Conservation (phyloP, 108 stramenopile genomes). For the Skeletonema costatum region DNA sequence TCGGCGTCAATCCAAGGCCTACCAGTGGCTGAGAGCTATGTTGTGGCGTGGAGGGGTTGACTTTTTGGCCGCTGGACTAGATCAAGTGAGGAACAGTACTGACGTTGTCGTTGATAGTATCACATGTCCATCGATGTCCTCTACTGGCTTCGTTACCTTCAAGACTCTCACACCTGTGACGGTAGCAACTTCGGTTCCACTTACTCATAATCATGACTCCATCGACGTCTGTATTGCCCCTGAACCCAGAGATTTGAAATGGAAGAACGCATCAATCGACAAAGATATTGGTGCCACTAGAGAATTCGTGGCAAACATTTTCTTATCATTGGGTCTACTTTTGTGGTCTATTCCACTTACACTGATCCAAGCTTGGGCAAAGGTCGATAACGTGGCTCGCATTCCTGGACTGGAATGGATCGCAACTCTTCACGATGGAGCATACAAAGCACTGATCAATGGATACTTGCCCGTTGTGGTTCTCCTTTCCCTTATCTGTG, state of each 20-base stretch:
- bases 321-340: conserved; percentile 47
- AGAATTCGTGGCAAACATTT: conserved; percentile 45
- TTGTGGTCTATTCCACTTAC: conserved; percentile 64
- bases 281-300: conserved; percentile 33
- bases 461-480: conserved; percentile 63
- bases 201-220: conserved; percentile 48
- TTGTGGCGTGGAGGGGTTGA: conserved; percentile 53
- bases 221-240: conserved; percentile 52
- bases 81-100: conserved; percentile 38
- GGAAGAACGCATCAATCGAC: conserved; percentile 56
- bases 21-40: conserved; percentile 25
- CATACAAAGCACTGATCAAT: conserved; percentile 45
- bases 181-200: conserved; percentile 40
- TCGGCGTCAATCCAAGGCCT: conserved; percentile 11
- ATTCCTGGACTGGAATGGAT: conserved; percentile 54
- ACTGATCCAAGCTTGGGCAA: conserved; percentile 54
- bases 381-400: conserved; percentile 45
- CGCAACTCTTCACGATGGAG: conserved; percentile 22
- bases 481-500: conserved; percentile 52
- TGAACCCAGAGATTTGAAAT: conserved; percentile 57
- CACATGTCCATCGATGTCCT: conserved; percentile 51
- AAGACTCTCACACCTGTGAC: conserved; percentile 52
- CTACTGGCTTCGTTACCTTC: conserved; percentile 68
- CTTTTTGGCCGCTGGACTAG: conserved; percentile 40
- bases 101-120: conserved; percentile 55